Evolutionary conservation across 768 basidiomycete species (phyloP).

Genomic region (Lentinula boryana): DNA sequence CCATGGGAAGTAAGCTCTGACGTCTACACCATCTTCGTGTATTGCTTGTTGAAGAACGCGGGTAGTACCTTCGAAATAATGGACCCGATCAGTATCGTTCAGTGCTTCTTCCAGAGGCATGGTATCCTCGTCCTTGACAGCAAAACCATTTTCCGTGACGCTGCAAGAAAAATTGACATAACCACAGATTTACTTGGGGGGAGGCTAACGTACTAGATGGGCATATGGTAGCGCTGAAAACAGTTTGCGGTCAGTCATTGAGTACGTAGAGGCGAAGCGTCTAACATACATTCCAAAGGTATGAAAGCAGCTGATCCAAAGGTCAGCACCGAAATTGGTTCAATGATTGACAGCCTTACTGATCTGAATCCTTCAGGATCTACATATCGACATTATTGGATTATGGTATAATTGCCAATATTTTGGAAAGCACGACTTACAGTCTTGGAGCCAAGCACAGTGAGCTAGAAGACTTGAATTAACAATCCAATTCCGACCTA

Average conservation of each 20-base stretch:
- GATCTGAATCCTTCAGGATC: constrained; percentile 65
- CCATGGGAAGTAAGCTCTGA: constrained; percentile 64
- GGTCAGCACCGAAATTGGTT: neutral
- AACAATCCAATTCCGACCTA: neutral
- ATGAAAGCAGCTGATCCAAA: constrained; percentile 47
- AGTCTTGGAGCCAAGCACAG: constrained; percentile 63
- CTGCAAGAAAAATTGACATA: constrained; percentile 19
- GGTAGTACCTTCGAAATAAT: constrained; percentile 60
- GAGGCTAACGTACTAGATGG: constrained; percentile 42
- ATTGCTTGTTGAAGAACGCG: constrained; percentile 51
- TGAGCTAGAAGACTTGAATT: constrained; percentile 33
- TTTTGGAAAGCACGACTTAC: constrained; percentile 24
- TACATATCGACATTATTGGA: constrained; percentile 14
- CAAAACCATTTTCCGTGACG: constrained; percentile 73
- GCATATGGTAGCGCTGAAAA: constrained; percentile 36
- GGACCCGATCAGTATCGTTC: constrained; percentile 55
- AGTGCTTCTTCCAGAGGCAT: constrained; percentile 48
- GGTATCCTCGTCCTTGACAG: constrained; percentile 56
- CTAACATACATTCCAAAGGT: constrained; percentile 54
- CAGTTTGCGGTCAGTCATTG: neutral
- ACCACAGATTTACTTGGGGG: neutral
- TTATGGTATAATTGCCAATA: neutral
- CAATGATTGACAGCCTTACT: constrained; percentile 24
- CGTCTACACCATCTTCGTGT: constrained; percentile 55
- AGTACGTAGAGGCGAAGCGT: neutral